Conservation (phyloP, 768 basidiomycete species). For the Mycena galopus region DNA sequence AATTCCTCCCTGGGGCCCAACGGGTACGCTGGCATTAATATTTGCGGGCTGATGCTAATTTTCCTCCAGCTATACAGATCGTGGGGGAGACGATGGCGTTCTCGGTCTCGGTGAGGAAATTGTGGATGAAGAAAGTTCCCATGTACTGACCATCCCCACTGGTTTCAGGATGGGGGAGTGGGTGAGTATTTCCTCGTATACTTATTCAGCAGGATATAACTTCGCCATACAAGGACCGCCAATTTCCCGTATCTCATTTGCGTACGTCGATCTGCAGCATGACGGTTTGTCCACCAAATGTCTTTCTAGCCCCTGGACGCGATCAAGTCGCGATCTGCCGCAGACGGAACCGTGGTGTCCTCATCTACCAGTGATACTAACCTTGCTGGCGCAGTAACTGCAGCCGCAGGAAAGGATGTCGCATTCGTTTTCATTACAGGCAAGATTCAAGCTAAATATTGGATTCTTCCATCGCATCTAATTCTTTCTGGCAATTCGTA, state of each 20-base stretch:
- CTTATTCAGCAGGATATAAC: conserved; percentile 40
- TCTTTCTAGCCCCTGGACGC: conserved; percentile 56
- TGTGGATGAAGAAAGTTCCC: not conserved
- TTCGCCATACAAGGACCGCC: conserved; percentile 52
- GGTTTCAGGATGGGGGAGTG: conserved; percentile 60
- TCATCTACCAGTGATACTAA: conserved; percentile 66
- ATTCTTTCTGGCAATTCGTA: not conserved
- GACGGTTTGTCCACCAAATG: not conserved
- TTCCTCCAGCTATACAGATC: conserved; percentile 56
- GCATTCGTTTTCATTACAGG: conserved; percentile 69
- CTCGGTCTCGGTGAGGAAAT: conserved; percentile 70
- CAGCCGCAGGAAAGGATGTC: conserved; percentile 60
- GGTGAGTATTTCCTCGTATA: conserved; percentile 61
- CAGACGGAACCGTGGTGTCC: conserved; percentile 56
- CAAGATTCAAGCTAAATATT: conserved; percentile 29
- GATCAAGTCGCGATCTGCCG: conserved; percentile 55
- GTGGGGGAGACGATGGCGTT: conserved; percentile 69
- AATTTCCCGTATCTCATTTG: conserved; percentile 65
- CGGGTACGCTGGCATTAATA: conserved; percentile 50
- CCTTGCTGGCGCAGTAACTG: conserved; percentile 56
- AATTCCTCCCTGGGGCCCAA: conserved; percentile 68
- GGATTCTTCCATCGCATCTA: not conserved
- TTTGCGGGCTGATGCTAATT: not conserved
- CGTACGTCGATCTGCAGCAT: conserved; percentile 42
- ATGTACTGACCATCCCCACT: not conserved